Conservation (phyloP, 2,329 filamentous ascomycete species). For the Fonsecaea multimorphosa region DNA sequence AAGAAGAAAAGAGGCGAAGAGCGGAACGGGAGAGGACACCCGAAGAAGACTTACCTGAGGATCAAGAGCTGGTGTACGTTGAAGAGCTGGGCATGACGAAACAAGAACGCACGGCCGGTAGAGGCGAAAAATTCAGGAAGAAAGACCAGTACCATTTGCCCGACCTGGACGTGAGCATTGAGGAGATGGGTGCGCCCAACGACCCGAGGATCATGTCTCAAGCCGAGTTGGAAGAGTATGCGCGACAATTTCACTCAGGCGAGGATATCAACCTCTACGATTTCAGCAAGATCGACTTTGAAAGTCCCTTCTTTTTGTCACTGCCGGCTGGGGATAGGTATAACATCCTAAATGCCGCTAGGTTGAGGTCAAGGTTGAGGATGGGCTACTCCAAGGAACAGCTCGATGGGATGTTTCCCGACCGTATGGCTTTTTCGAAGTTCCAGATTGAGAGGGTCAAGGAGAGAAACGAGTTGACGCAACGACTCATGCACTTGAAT, state of each 20-base stretch:
- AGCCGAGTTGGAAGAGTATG: constrained; percentile 92
- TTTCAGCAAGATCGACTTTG: constrained; percentile 98
- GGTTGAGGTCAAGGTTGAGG: constrained; percentile 82
- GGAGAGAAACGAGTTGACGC: constrained; percentile 92
- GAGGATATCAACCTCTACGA: constrained; percentile 91
- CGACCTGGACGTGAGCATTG: constrained; percentile 76
- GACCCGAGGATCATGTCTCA: constrained; percentile 96
- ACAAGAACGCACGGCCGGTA: constrained; percentile 73
- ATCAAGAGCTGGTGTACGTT: constrained; percentile 78
- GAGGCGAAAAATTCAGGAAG: constrained; percentile 71
- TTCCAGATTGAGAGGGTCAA: constrained; percentile 95
- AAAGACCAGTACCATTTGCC: constrained; percentile 96
- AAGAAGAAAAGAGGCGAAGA: constrained; percentile 73
- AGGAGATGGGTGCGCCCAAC: constrained; percentile 85
- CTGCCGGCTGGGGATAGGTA: constrained; percentile 89
- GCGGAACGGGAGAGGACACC: constrained; percentile 45
- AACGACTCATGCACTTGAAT: constrained; percentile 90
- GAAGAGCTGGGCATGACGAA: constrained; percentile 85
- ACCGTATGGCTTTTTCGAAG: constrained; percentile 93
- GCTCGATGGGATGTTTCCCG: constrained; percentile 93
- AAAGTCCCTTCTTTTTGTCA: constrained; percentile 92
- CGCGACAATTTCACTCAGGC: constrained; percentile 85
- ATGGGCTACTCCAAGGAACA: constrained; percentile 98
- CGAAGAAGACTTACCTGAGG: constrained; percentile 71
- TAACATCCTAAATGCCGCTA: constrained; percentile 94